Evolutionary conservation across 108 stramenopile species (phyloP).

Genomic region (Cylindrotheca fusiformis): DNA sequence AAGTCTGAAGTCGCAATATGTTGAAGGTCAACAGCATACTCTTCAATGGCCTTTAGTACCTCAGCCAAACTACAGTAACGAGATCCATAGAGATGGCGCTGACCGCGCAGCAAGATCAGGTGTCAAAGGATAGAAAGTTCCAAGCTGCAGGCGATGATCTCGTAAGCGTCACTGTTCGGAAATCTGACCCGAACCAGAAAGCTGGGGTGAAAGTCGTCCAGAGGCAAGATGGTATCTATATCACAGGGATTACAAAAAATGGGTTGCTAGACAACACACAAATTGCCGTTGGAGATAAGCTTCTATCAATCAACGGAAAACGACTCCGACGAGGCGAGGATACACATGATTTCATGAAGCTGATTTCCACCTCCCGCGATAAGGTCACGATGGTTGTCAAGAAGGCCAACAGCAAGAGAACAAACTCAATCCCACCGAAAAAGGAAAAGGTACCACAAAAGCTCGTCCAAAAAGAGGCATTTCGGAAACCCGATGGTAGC

Average conservation of each 20-base stretch:
- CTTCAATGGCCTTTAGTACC: not conserved
- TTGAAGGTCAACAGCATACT: not conserved
- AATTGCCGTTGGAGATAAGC: slow-evolving; percentile 13
- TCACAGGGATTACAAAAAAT: slow-evolving; percentile 7
- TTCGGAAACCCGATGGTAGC: not conserved
- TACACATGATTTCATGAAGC: not conserved
- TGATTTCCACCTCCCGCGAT: slow-evolving; percentile 17
- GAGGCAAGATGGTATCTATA: not conserved
- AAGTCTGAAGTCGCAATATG: not conserved
- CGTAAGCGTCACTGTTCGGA: slow-evolving; percentile 21
- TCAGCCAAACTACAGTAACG: too few relatives aligned
- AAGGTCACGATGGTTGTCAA: slow-evolving; percentile 27
- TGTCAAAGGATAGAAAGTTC: too few relatives aligned
- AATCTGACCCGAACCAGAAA: slow-evolving; percentile 5
- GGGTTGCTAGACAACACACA: slow-evolving; percentile 13
- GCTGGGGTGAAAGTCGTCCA: slow-evolving; percentile 17
- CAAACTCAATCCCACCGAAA: not conserved
- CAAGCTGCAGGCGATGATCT: slow-evolving; percentile 9
- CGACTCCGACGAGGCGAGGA: slow-evolving; percentile 10
- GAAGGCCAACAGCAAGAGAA: slow-evolving; percentile 1
- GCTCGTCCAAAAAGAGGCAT: not conserved
- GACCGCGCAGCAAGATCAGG: not conserved
- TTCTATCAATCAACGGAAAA: slow-evolving; percentile 20
- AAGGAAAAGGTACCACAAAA: not conserved
- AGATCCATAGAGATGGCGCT: not conserved